A percentile compares a stretch with the other conserved stretches of the same genome.
phyloP scores from a whole-genome alignment of 257 asterid genomes.

The Solanum virginianum region DNA sequence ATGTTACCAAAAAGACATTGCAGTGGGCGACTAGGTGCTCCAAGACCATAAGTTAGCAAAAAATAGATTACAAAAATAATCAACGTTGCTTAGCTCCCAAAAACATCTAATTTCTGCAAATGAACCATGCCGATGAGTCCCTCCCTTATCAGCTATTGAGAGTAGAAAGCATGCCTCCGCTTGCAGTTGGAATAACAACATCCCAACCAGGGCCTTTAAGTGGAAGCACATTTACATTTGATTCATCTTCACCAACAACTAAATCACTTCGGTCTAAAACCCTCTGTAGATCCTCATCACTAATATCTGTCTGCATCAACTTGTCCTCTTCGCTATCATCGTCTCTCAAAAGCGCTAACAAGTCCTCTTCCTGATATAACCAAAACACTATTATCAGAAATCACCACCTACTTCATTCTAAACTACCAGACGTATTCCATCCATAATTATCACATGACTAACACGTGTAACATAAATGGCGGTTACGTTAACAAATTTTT shows the following conservation, averaged over 20 bases:
- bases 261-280: constrained; percentile 81
- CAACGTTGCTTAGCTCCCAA: background rate
- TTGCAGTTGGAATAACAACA: constrained; percentile 65
- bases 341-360: constrained; percentile 64
- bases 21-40: background rate
- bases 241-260: constrained; percentile 9
- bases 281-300: constrained; percentile 69
- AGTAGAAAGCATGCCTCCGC: constrained; percentile 82
- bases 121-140: background rate
- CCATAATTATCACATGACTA: background rate
- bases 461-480: background rate
- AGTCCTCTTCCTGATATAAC: constrained; percentile 63
- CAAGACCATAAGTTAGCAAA: background rate
- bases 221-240: constrained; percentile 21
- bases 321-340: constrained; percentile 64
- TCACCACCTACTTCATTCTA: background rate
- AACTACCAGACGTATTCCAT: background rate
- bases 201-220: constrained; percentile 98
- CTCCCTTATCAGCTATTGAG: constrained; percentile 35
- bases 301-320: constrained; percentile 68
- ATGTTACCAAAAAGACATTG: background rate
- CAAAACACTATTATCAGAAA: background rate
- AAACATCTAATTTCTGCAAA: background rate
- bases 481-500: background rate
- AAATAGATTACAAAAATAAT: background rate